Evolutionary conservation across 2,329 filamentous ascomycete genomes (phyloP), one percentile per base, ranked within the genome.

Genomic region (Aureobasidium sp.): DNA sequence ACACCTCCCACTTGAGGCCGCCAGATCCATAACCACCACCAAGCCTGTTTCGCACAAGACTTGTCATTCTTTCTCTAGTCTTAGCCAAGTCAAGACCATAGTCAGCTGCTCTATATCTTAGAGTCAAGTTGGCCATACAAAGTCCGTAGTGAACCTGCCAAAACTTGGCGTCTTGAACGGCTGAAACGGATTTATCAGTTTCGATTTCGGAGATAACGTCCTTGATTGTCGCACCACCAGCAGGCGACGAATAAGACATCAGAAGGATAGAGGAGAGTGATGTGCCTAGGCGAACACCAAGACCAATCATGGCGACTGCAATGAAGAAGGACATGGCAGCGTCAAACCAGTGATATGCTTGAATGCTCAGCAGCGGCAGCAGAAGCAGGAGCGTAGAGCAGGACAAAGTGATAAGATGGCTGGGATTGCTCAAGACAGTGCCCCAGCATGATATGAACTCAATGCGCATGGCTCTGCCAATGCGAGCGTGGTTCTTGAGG

Each of bases 81-180:
- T 87, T 88, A 63, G 82, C 81, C 63, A 95, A 78, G 6, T 87
- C 83, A 15, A 87, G 84, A 65, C 76, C 70, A 63, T 94, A 90
- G 47, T 89, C 86, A 50, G 75, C 79, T 65, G 77, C 79, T 5
- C 63, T 66, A 72, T 29, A 96, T 84, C 87, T 83, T 24, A 99
- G 76, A 74, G 91, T 95, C 67, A 99, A 74, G 72, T 95, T 97
- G 9, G 94, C 94, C 88, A 97, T 96, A 71, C 92, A 96, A 44
- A 97, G 80, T 1, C 93, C 92, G 73, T 97, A 97, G 75, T 99
- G 94, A 15, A 97, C 94, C 78, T 99, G 94, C 94, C 94, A 99
- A 75, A 99, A 96, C 71, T 92, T 87, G 1, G 92, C 93, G 70
- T 97, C 92, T 63, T 97, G 90, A 51, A 99, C 86, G 1, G 83